These are phyloP conservation scores for Aspergillus sp. DNA, from an alignment of 2,329 filamentous ascomycete genomes.

Conservation along the genomic window DNA sequence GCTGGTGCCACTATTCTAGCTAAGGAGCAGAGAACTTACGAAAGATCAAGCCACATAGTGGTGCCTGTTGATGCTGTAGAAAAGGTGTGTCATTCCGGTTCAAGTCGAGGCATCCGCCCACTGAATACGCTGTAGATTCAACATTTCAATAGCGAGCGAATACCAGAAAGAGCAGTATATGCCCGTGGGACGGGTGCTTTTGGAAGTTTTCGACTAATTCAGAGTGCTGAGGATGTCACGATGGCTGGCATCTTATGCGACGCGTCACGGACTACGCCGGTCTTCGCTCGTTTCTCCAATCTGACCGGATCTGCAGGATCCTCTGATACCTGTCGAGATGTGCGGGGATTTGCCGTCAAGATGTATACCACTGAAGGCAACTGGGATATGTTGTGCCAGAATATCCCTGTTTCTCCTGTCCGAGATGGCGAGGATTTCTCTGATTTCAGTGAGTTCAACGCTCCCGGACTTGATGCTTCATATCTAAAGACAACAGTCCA, in stretches of 20 bases:
- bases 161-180: not conserved
- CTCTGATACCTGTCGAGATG: conserved; percentile 48
- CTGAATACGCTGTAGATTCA: not conserved
- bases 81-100: not conserved
- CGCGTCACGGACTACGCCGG: conserved; percentile 34
- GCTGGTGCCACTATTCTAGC: not conserved
- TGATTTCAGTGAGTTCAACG: conserved; percentile 43
- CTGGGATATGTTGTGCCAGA: conserved; percentile 51
- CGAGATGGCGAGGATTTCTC: not conserved
- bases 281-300: conserved; percentile 48
- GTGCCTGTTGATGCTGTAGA: not conserved
- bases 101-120: too few species aligned
- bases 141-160: not conserved
- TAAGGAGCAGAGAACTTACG: fast-evolving
- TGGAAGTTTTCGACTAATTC: not conserved
- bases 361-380: conserved; percentile 52
- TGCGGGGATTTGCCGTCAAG: conserved; percentile 52
- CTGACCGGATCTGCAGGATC: conserved; percentile 44
- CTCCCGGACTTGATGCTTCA: conserved; percentile 48
- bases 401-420: conserved; percentile 28
- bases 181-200: not conserved
- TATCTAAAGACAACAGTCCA: too few species aligned
- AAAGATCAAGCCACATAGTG: not conserved
- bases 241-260: not conserved
- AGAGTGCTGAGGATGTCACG: not conserved